These are phyloP conservation scores for Mycena polygramma DNA, from an alignment of 768 basidiomycete genomes.

Conservation along the genomic window DNA sequence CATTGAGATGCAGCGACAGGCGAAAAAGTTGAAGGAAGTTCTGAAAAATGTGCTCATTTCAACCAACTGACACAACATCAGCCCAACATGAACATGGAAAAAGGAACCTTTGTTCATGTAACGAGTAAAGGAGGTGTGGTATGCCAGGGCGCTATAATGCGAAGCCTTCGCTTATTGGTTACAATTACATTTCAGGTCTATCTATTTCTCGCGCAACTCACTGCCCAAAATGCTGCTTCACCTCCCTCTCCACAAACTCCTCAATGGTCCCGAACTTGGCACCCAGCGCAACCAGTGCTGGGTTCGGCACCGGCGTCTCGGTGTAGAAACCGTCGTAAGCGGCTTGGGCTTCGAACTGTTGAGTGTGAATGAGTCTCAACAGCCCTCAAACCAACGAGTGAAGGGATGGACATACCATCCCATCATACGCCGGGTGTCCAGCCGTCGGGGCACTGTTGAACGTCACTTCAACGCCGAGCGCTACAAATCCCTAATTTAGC, in stretches of 20 bases:
- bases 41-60: too few relatives aligned
- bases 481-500: not conserved
- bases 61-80: too few relatives aligned
- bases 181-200: too few relatives aligned
- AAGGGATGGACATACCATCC: not conserved
- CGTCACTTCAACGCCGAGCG: not conserved
- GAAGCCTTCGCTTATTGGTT: too few relatives aligned
- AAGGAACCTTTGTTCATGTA: too few relatives aligned
- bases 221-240: not conserved
- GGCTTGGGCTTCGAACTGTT: not conserved
- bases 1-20: too few relatives aligned
- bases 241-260: slow-evolving; percentile 8
- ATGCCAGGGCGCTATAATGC: too few relatives aligned
- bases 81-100: too few relatives aligned
- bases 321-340: slow-evolving; percentile 20
- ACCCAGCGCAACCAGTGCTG: slow-evolving; percentile 9
- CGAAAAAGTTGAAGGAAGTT: too few relatives aligned
- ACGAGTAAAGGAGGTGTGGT: too few relatives aligned
- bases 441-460: not conserved
- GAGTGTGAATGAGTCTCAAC: too few relatives aligned
- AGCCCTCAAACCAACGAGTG: not conserved
- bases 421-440: not conserved
- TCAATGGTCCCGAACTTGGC: slow-evolving; percentile 5
- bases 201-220: too few relatives aligned
- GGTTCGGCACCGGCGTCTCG: slow-evolving; percentile 14